Conservation (phyloP, 169 alveolate species). For the Plasmodium malariae region DNA sequence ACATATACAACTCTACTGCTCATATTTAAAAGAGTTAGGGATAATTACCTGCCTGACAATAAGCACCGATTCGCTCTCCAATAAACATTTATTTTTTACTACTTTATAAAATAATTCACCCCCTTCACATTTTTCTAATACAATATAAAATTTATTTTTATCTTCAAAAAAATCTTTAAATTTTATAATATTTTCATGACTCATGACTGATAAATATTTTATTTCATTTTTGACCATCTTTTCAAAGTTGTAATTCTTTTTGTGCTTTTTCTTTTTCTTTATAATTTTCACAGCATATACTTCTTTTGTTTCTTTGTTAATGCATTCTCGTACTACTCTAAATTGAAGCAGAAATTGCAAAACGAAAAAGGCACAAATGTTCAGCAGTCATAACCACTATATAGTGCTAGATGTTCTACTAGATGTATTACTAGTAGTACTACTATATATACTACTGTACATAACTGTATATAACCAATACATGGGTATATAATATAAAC, state of each 20-base stretch:
- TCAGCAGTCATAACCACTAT: too few species aligned
- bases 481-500: too few species aligned
- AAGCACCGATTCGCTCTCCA: conserved; percentile 77
- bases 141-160: conserved; percentile 78
- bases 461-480: too few species aligned
- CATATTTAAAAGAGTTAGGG: too few species aligned
- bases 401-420: too few species aligned
- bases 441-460: too few species aligned
- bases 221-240: conserved; percentile 72
- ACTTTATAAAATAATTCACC: conserved; percentile 87
- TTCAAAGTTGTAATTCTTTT: conserved; percentile 37
- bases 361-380: too few species aligned
- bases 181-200: conserved; percentile 82
- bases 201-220: conserved; percentile 46
- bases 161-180: conserved; percentile 81
- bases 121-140: conserved; percentile 87
- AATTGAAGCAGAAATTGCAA: not conserved
- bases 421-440: too few species aligned
- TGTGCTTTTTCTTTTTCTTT: conserved; percentile 47
- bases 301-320: conserved; percentile 54
- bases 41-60: conserved; percentile 44
- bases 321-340: conserved; percentile 67
- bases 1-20: not conserved
- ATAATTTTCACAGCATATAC: conserved; percentile 62
- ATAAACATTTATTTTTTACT: conserved; percentile 77